Evolutionary conservation across 2,329 filamentous ascomycete genomes (phyloP), one percentile per base, ranked within the genome.

Genomic region (Curvularia sp.): DNA sequence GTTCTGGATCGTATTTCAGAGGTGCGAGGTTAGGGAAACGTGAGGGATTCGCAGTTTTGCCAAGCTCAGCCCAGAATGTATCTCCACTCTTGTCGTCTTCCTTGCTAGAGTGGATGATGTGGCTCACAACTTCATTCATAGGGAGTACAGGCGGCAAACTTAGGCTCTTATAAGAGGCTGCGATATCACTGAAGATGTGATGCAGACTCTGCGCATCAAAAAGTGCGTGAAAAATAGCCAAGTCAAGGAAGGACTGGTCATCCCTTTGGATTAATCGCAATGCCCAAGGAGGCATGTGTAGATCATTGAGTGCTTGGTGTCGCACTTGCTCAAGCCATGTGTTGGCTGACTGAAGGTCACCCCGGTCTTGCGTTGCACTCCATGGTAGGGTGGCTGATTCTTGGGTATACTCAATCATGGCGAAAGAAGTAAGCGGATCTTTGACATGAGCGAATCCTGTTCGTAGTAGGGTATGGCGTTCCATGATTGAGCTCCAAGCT

Each of bases 201-300:
- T 85, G 80, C 10, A 97, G 78, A 8, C 92, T 93, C 39, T 86
- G 82, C 0, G 92, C 93, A 78, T 97, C 93, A 65, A 96, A 97
- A 0, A 97, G 80, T 0, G 91, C 90, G 77, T 97, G 93, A 62
- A 96, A 89, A 2, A 92, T 81, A 9, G 81, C 84, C 19, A 88
- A 69, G 43, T 83, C 77, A 39, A 86, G 71, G 5, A 70, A 65
- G 3, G 46, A 42, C 0, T 55, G 41, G 0, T 60, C 49, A 0
- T 68, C 53, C 0, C 60, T 43, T 2, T 80, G 64, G 0, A 82
- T 70, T 1, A 92, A 47, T 0, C 79, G 77, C 19, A 91, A 74
- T 12, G 79, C 78, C 92, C 92, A 96, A 0, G 86, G 85, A 0
- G 87, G 87, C 0, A 73, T 61, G 41, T 86, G 79, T 3, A 90